Conservation (phyloP, 495 filamentous ascomycete species). For the Penicillium alfredii region DNA sequence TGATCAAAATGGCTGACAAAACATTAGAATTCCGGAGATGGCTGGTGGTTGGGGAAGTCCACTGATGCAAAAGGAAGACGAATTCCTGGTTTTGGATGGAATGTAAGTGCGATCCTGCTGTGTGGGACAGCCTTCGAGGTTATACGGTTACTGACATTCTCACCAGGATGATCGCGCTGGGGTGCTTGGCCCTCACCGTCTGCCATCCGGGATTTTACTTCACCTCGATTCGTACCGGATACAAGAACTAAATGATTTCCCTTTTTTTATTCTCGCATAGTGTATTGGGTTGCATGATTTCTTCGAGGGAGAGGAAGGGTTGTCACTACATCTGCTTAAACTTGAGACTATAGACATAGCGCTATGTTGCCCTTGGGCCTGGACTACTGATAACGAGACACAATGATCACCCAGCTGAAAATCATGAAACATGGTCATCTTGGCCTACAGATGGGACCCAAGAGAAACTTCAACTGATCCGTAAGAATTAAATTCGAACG, state of each 20-base stretch:
- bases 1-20: neutral
- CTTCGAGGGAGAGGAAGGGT: no score
- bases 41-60: slow-evolving; percentile 61
- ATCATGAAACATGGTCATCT: no score
- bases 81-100: slow-evolving; percentile 58
- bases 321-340: no score
- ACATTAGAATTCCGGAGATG: slow-evolving; percentile 54
- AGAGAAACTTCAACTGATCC: no score
- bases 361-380: no score
- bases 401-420: no score
- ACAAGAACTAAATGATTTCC: slow-evolving; percentile 17
- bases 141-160: neutral
- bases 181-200: slow-evolving; percentile 37
- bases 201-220: slow-evolving; percentile 48
- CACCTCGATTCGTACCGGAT: slow-evolving; percentile 33
- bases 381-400: no score
- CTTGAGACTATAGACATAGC: no score
- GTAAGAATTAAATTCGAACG: neutral
- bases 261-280: neutral
- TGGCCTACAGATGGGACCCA: no score
- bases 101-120: slow-evolving; percentile 34
- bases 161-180: slow-evolving; percentile 46
- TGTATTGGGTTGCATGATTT: no score
- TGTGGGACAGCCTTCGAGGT: no score
- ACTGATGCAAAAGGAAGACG: slow-evolving; percentile 60